Evolutionary conservation across 1,284 basidiomycete species (phyloP), one percentile per base, ranked within the genome.

Genomic region (Cryptococcus sp.): DNA sequence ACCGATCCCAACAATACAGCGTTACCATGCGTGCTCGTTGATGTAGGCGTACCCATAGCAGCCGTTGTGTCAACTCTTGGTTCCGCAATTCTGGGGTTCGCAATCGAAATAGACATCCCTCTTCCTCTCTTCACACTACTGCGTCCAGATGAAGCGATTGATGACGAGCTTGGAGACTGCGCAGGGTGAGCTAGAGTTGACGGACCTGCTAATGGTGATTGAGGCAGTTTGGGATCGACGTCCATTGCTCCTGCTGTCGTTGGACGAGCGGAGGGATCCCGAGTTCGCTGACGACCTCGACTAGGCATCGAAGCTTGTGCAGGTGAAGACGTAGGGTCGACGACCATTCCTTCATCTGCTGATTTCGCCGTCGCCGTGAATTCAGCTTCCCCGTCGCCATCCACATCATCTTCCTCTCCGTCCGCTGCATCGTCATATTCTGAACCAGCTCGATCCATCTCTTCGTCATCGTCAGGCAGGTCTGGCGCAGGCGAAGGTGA

Each of bases 331-430:
- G 40, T 26, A 6, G 57, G 26, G 54, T 65, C 64, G 5, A 65
- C 56, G 3, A 58, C 59, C 63, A 65, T 60, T 26, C 54, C 55
- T 23, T 39, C 45, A 10, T 52, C 50, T n/a, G 41, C 16, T 19
- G 45, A 10, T n/a, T 29, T 29, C 15, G 22, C 50, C 49, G n/a
- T 17, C 6, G 34, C 43, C 51, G 19, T 26, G 11, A 20, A 16
- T 2, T 10, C 20, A 15, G 45, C 3, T 3, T 46, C 25, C 56
- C 29, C 50, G 29, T 49, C 40, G 3, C 10, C 43, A 6, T 45
- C 56, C 38, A 44, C 26, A 37, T 48, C 46, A 23, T 50, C 62
- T 49, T 55, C 50, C 23, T 17, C 11, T 48, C 53, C 34, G n/a
- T 20, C 39, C 37, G 15, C 22, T 46, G 38, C 55, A 40, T 53